These are phyloP conservation scores for Zopfia rhizophila DNA, from an alignment of 2,329 filamentous ascomycete species.

Conservation along the genomic window DNA sequence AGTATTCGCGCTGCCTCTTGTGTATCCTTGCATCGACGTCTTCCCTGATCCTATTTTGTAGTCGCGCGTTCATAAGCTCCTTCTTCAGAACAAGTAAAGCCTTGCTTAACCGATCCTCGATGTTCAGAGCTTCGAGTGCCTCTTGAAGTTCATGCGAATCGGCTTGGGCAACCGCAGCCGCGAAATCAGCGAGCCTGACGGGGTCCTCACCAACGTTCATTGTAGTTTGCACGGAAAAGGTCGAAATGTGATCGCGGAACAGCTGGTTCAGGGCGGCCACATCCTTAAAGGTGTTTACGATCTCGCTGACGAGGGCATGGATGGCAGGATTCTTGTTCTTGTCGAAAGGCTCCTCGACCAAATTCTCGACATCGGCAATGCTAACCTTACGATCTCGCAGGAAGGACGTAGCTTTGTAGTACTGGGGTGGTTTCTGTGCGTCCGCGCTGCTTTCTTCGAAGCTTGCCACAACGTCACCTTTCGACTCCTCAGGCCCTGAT, in stretches of 20 bases:
- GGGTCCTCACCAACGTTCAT: constrained; percentile 96
- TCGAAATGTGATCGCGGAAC: constrained; percentile 96
- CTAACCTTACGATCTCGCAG: constrained; percentile 91
- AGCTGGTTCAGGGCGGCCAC: constrained; percentile 92
- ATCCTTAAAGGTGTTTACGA: constrained; percentile 98
- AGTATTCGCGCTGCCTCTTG: constrained; percentile 97
- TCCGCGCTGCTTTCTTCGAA: constrained; percentile 86
- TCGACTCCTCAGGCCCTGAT: constrained; percentile 58
- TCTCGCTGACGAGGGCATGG: constrained; percentile 93
- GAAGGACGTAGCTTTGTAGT: constrained; percentile 89
- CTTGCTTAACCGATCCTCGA: constrained; percentile 92
- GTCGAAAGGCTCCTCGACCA: constrained; percentile 88
- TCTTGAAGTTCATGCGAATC: constrained; percentile 93
- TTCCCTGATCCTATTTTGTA: constrained; percentile 97
- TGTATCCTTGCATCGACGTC: constrained; percentile 98
- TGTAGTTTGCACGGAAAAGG: constrained; percentile 81
- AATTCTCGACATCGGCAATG: constrained; percentile 93
- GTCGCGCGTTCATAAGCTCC: constrained; percentile 96
- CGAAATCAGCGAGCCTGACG: constrained; percentile 95
- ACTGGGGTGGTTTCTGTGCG: constrained; percentile 54
- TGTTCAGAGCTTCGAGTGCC: constrained; percentile 85
- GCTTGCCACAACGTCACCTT: constrained; percentile 92
- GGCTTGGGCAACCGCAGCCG: constrained; percentile 87
- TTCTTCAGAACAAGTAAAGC: constrained; percentile 94
- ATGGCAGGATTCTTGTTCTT: constrained; percentile 90